phyloP scores from a whole-genome alignment of 257 asterid species.

The Anisodus acutangulus region DNA sequence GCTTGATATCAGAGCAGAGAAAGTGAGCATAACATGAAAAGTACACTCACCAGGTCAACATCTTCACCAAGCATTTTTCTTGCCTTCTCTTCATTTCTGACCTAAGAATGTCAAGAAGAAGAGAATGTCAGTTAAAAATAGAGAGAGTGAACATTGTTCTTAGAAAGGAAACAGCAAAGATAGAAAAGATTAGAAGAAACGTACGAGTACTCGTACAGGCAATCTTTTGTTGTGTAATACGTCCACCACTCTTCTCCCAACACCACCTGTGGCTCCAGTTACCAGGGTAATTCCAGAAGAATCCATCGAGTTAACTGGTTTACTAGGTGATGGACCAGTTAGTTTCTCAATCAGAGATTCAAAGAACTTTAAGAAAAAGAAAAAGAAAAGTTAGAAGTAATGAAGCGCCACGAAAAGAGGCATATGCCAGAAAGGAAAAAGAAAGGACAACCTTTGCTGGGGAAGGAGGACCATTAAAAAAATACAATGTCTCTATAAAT shows the following conservation, averaged over 20 bases:
- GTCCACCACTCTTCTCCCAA: conserved; percentile 92
- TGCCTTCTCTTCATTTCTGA: conserved; percentile 94
- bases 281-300: conserved; percentile 73
- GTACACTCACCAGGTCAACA: conserved; percentile 74
- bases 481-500: conserved; percentile 78
- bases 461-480: conserved; percentile 94
- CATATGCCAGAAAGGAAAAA: conserved; percentile 8
- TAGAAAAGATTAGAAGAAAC: neutral
- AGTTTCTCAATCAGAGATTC: conserved; percentile 89
- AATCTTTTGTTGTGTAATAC: conserved; percentile 65
- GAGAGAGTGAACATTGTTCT: neutral
- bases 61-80: conserved; percentile 88
- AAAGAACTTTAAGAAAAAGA: conserved; percentile 61
- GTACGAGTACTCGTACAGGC: conserved; percentile 80
- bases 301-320: conserved; percentile 64
- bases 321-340: conserved; percentile 81
- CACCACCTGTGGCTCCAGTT: conserved; percentile 99
- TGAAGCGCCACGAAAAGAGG: conserved; percentile 3
- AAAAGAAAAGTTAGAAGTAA: conserved; percentile 48
- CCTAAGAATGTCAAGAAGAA: conserved; percentile 47
- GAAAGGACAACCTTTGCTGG: conserved; percentile 76
- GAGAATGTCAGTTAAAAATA: neutral
- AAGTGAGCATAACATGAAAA: neutral
- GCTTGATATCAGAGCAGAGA: conserved; percentile 7
- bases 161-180: neutral